These are phyloP conservation scores for Kalmanozyma brasiliensis DNA, from an alignment of 1,284 basidiomycete species.

Conservation along the genomic window DNA sequence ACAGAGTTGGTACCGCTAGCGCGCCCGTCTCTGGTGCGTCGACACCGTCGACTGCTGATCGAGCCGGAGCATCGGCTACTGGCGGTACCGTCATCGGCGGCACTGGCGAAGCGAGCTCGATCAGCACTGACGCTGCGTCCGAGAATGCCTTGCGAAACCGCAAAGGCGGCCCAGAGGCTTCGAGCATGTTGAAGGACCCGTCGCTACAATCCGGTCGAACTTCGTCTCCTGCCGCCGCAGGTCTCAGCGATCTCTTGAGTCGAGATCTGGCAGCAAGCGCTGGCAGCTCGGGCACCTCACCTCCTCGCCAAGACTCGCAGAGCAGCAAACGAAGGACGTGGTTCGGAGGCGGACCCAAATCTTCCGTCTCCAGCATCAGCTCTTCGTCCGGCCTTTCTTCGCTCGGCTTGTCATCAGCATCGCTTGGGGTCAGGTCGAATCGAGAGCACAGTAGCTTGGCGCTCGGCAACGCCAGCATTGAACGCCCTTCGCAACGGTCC, in stretches of 20 bases:
- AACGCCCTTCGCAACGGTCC: conserved; percentile 32
- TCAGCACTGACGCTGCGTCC: conserved; percentile 11
- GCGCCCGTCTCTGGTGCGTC: conserved; percentile 45
- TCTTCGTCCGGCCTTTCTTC: conserved; percentile 36
- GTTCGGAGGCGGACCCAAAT: conserved; percentile 34
- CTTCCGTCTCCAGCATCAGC: conserved; percentile 23
- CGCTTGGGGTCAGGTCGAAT: conserved; percentile 20
- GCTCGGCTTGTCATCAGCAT: conserved; percentile 25
- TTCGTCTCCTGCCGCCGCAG: conserved; percentile 43
- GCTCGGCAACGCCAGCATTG: conserved; percentile 57
- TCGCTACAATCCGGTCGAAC: conserved; percentile 17
- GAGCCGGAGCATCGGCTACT: background rate
- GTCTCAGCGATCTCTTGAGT: conserved; percentile 44
- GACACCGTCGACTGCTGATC: conserved; percentile 23
- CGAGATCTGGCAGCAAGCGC: conserved; percentile 43
- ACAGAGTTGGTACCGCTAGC: conserved; percentile 25
- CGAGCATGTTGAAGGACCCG: conserved; percentile 11
- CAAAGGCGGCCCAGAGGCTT: conserved; percentile 17
- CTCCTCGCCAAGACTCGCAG: conserved; percentile 31
- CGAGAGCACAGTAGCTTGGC: conserved; percentile 59
- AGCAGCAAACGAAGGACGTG: conserved; percentile 44
- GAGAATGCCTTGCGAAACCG: conserved; percentile 34
- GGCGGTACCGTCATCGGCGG: conserved; percentile 1
- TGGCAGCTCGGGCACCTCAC: conserved; percentile 23
- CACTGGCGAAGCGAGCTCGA: conserved; percentile 20